phyloP scores from a whole-genome alignment of 345 rosid genomes.

The Eucalyptus caleyi region DNA sequence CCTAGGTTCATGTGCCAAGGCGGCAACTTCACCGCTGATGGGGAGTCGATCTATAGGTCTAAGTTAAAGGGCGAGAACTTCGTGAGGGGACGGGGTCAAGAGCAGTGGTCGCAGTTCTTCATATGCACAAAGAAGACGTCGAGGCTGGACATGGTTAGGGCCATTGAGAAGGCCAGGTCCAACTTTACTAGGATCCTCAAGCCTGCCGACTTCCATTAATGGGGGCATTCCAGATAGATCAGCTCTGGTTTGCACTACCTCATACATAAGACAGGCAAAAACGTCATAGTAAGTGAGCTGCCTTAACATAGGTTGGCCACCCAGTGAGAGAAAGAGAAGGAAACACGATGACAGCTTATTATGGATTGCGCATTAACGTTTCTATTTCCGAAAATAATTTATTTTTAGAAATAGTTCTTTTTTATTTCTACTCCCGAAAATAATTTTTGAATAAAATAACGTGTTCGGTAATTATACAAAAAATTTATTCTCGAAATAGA shows the following conservation, averaged over 20 bases:
- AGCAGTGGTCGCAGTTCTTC: slow-evolving; percentile 23
- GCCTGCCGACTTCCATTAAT: slow-evolving; percentile 8
- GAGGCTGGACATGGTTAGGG: slow-evolving; percentile 62
- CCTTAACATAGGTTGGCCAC: not conserved
- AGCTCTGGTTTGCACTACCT: no score
- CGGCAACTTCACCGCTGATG: not conserved
- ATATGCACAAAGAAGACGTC: slow-evolving; percentile 49
- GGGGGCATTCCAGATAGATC: not conserved
- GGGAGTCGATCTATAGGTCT: not conserved
- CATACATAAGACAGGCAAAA: no score
- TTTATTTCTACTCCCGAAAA: no score
- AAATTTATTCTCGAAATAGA: rapidly evolving
- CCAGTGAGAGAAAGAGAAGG: not conserved
- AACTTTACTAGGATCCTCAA: slow-evolving; percentile 34
- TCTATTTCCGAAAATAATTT: rapidly evolving
- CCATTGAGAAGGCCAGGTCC: slow-evolving; percentile 54
- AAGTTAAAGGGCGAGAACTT: not conserved
- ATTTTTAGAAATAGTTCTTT: no score
- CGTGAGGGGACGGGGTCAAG: rapidly evolving
- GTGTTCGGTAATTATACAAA: rapidly evolving
- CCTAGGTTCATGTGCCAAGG: not conserved
- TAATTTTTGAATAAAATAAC: no score
- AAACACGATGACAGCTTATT: no score
- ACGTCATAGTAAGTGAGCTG: not conserved
- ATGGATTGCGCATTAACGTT: rapidly evolving